A percentile compares a stretch with the other conserved stretches of the same genome.
These are phyloP conservation scores for Solanum bulbocastanum DNA, from an alignment of 257 asterid genomes.

Conservation along the genomic window DNA sequence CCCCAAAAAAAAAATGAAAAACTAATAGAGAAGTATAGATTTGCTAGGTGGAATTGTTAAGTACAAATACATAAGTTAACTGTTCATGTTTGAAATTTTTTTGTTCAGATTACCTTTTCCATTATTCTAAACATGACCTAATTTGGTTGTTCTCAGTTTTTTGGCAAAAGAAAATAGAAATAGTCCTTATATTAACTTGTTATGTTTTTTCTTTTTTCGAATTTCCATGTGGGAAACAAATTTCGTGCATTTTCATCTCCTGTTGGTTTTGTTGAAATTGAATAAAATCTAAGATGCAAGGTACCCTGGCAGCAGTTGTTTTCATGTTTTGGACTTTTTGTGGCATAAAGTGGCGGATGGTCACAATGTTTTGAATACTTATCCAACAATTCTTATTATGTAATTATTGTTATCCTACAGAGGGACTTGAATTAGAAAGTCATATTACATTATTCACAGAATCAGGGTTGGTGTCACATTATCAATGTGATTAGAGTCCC, in stretches of 20 bases:
- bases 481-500: background rate
- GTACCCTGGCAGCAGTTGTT: background rate
- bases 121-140: background rate
- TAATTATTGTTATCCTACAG: background rate
- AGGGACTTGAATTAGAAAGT: background rate
- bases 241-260: background rate
- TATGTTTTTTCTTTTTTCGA: background rate
- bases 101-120: background rate
- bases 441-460: background rate
- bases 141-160: background rate
- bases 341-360: background rate
- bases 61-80: background rate
- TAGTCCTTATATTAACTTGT: background rate
- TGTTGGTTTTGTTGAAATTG: background rate
- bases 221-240: background rate
- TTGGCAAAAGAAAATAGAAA: background rate
- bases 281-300: background rate
- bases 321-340: background rate
- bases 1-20: background rate
- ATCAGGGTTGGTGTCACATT: background rate
- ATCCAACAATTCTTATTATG: background rate
- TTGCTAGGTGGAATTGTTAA: background rate
- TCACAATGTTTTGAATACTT: background rate
- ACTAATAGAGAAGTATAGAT: background rate
- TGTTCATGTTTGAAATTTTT: background rate